Percentiles rank a stretch among this genome's conserved stretches.
These are phyloP conservation scores for Pezicula neosporulosa DNA, from an alignment of 2,329 filamentous ascomycete species.

Conservation along the genomic window DNA sequence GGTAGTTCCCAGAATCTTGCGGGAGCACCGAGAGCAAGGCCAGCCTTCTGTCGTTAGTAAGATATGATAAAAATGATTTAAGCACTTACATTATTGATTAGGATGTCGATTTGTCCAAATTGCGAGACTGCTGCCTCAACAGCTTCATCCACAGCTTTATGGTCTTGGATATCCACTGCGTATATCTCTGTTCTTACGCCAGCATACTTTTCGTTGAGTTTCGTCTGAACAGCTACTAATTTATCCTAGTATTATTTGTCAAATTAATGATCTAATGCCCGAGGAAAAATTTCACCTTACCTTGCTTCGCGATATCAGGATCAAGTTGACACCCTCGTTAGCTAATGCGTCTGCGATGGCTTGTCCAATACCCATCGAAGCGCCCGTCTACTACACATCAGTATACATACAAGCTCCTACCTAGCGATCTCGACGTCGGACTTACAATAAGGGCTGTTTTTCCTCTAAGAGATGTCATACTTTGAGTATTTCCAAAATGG, in stretches of 20 bases:
- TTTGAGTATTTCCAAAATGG: no score
- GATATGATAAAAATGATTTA: background rate
- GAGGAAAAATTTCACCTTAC: background rate
- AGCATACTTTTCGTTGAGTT: background rate
- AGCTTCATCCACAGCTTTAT: background rate
- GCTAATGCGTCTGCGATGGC: background rate
- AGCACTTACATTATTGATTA: constrained; percentile 63
- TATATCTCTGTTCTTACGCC: background rate
- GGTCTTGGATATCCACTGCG: background rate
- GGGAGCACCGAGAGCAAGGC: background rate
- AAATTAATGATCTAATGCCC: background rate
- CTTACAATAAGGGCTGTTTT: no score
- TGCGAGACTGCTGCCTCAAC: constrained; percentile 37
- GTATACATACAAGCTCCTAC: no score
- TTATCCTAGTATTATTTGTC: background rate
- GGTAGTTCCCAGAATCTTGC: background rate
- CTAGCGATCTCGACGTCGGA: no score
- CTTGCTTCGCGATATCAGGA: background rate
- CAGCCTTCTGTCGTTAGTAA: background rate
- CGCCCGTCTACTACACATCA: background rate
- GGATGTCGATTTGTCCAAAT: constrained; percentile 57
- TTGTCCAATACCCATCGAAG: background rate
- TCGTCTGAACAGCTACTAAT: background rate
- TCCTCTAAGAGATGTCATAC: no score
- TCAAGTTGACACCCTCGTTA: background rate